A percentile compares a stretch with the other conserved stretches of the same genome.
These are phyloP conservation scores for Fusarium incarnatum DNA, from an alignment of 2,329 filamentous ascomycete genomes.

Conservation along the genomic window DNA sequence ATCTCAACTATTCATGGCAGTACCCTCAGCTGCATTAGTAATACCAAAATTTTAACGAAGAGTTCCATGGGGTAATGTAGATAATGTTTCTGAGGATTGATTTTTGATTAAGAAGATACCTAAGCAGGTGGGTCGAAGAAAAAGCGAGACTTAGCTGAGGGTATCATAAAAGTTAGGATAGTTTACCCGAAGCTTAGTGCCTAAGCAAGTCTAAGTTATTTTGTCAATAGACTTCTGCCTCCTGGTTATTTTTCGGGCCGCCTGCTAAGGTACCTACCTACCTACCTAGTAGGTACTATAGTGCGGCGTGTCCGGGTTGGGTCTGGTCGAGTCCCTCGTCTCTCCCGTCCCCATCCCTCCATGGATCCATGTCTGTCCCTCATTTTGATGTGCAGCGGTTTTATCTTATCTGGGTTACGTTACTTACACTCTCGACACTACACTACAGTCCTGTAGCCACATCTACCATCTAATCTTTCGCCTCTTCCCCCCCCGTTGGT, in stretches of 20 bases:
- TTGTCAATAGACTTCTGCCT: no score
- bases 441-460: conserved; percentile 40
- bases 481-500: conserved; percentile 21
- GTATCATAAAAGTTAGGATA: no score
- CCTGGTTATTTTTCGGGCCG: no score
- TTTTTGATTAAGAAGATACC: conserved; percentile 4
- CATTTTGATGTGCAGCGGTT: conserved; percentile 25
- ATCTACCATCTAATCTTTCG: conserved; percentile 34
- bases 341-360: not conserved
- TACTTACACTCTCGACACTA: not conserved
- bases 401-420: conserved; percentile 28
- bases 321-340: conserved; percentile 8
- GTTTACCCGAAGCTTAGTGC: no score
- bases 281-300: no score
- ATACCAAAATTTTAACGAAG: not conserved
- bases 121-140: no score
- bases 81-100: not conserved
- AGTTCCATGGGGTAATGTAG: not conserved
- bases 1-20: not conserved
- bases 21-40: not conserved
- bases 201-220: no score
- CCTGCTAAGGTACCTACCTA: no score
- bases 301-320: conserved; percentile 40
- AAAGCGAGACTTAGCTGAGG: no score
- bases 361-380: conserved; percentile 7